These are phyloP conservation scores for Populus trichocarpa DNA, from an alignment of 441 rosid species.

Conservation along the genomic window DNA sequence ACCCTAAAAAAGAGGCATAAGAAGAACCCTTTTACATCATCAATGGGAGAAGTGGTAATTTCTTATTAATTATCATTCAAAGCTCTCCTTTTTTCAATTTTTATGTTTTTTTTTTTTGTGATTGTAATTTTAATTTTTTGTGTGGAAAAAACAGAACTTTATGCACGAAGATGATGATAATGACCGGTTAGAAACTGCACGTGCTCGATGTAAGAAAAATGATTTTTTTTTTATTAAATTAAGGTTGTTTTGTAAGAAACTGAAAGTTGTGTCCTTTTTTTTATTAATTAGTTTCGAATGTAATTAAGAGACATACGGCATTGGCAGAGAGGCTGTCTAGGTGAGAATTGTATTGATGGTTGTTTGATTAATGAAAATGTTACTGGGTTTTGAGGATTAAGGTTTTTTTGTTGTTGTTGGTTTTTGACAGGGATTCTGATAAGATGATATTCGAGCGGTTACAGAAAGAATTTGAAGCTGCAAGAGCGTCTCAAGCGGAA, in stretches of 20 bases:
- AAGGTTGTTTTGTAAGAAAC: conserved; percentile 1
- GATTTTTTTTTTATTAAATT: conserved; percentile 1
- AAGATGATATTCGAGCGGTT: conserved; percentile 80
- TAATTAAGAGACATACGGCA: conserved; percentile 80
- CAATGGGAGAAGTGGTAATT: conserved; percentile 67
- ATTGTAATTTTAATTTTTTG: conserved; percentile 12
- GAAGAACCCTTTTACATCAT: conserved; percentile 17
- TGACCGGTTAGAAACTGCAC: conserved; percentile 64
- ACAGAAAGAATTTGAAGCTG: conserved; percentile 86
- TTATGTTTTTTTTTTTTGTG: not conserved
- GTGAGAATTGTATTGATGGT: conserved; percentile 26
- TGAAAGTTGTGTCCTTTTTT: conserved; percentile 6
- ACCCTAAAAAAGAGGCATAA: conserved; percentile 29
- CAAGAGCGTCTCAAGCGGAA: conserved; percentile 72
- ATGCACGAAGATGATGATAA: conserved; percentile 68
- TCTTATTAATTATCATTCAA: not conserved
- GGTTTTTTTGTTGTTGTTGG: conserved; percentile 14
- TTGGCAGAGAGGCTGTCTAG: conserved; percentile 75
- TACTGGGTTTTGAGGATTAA: conserved; percentile 10
- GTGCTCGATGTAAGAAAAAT: conserved; percentile 61
- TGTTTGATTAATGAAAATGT: not conserved
- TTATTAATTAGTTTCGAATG: conserved; percentile 57
- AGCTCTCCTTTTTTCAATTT: too few species aligned
- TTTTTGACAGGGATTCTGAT: conserved; percentile 74
- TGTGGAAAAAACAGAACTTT: conserved; percentile 40